These are phyloP conservation scores for Nakaseomyces sp. DNA, from an alignment of 1,139 yeast species.

Conservation along the genomic window DNA sequence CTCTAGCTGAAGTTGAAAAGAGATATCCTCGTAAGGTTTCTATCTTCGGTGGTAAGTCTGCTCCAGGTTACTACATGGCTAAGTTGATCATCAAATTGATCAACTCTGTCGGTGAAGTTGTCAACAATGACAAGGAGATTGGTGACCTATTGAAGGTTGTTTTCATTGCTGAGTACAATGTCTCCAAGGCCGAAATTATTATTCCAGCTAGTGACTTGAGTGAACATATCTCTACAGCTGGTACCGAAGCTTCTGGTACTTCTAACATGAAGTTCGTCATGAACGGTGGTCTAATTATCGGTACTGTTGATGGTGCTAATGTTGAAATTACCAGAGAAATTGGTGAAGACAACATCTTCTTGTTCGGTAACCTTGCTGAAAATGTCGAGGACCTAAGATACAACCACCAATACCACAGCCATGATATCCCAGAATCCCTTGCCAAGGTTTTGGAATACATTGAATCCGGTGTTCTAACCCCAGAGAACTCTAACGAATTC, in stretches of 20 bases:
- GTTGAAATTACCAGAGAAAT: constrained; percentile 91
- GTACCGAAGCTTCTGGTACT: constrained; percentile 95
- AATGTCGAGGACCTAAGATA: constrained; percentile 80
- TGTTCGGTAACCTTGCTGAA: constrained; percentile 86
- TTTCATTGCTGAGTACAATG: constrained; percentile 86
- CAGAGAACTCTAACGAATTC: constrained; percentile 51
- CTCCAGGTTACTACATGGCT: constrained; percentile 96
- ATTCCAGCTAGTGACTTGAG: constrained; percentile 85
- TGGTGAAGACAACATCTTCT: constrained; percentile 86
- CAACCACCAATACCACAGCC: constrained; percentile 53
- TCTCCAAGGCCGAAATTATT: constrained; percentile 86
- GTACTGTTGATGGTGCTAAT: constrained; percentile 96
- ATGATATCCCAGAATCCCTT: constrained; percentile 45
- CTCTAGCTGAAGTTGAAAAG: constrained; percentile 44
- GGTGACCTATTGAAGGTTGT: constrained; percentile 75
- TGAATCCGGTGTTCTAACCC: constrained; percentile 62
- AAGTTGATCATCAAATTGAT: constrained; percentile 80
- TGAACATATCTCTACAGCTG: constrained; percentile 96
- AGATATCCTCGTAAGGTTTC: constrained; percentile 69
- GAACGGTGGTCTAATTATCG: constrained; percentile 89
- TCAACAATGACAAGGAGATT: constrained; percentile 68
- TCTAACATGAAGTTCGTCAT: constrained; percentile 92
- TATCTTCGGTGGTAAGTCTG: constrained; percentile 90
- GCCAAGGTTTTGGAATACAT: constrained; percentile 57
- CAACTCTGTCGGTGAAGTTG: constrained; percentile 70